phyloP scores from a whole-genome alignment of 768 basidiomycete species.

The Lyophyllum atratum region DNA sequence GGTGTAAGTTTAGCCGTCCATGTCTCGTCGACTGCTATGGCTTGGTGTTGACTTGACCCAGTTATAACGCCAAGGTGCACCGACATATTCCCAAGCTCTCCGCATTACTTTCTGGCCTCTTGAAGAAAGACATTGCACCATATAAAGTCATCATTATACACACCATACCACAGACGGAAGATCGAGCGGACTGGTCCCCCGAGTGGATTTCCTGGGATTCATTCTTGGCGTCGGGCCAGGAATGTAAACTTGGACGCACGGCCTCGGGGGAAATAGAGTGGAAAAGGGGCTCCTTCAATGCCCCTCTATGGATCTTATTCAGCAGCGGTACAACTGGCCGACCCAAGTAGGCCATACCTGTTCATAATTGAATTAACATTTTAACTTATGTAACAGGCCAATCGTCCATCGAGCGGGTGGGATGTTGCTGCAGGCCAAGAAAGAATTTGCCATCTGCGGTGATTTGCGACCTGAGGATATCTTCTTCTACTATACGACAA shows the following conservation, averaged over 20 bases:
- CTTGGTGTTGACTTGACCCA: conserved; percentile 26
- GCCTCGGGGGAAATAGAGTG: conserved; percentile 64
- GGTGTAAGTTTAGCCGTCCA: conserved; percentile 56
- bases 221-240: conserved; percentile 50
- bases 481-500: conserved; percentile 84
- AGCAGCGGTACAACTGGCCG: conserved; percentile 82
- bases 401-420: conserved; percentile 81
- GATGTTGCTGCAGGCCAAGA: conserved; percentile 73
- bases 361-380: conserved; percentile 1
- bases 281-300: conserved; percentile 62
- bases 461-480: conserved; percentile 68
- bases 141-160: conserved; percentile 62
- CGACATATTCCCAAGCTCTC: conserved; percentile 65
- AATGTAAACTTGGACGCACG: conserved; percentile 47
- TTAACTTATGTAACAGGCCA: conserved; percentile 45
- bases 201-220: conserved; percentile 58
- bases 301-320: conserved; percentile 87
- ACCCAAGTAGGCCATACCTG: conserved; percentile 51
- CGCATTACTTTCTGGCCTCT: conserved; percentile 55
- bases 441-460: conserved; percentile 70
- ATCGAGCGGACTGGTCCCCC: conserved; percentile 39
- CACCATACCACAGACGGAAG: conserved; percentile 36
- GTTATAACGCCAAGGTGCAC: conserved; percentile 74
- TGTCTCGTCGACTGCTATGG: conserved; percentile 5
- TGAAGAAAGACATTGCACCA: conserved; percentile 31